A percentile compares a stretch with the other conserved stretches of the same genome.
Conservation (phyloP, 306 rosid species). For the Aeschynomene evenia region DNA sequence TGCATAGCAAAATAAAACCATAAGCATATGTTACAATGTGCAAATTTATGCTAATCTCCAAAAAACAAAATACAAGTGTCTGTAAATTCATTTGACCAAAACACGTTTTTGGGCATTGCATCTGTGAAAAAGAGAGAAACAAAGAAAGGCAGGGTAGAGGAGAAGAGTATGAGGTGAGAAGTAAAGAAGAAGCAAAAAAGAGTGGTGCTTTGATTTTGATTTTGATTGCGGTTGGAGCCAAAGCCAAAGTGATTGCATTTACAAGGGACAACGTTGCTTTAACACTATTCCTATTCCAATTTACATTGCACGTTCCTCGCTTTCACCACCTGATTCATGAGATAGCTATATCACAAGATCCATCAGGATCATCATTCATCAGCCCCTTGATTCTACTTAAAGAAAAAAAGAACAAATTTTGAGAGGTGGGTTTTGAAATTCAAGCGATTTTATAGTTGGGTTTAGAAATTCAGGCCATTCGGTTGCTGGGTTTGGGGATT, state of each 20-base stretch:
- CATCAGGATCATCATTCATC: slow-evolving; percentile 3
- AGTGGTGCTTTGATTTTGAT: neutral
- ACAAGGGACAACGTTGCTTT: neutral
- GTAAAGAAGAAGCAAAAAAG: neutral
- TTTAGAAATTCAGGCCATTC: slow-evolving; percentile 17
- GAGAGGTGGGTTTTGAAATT: slow-evolving; percentile 23
- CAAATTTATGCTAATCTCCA: neutral
- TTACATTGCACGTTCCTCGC: neutral
- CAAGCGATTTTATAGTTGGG: neutral
- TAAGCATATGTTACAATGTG: neutral
- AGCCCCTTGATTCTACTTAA: neutral
- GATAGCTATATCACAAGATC: neutral
- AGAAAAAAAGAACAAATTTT: neutral
- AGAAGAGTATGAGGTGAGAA: slow-evolving; percentile 7
- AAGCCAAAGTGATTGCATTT: neutral
- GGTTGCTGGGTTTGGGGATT: slow-evolving; percentile 21
- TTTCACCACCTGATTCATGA: neutral
- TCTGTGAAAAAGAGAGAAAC: neutral
- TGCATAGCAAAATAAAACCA: too few species aligned
- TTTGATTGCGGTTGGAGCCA: neutral
- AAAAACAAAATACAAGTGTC: neutral
- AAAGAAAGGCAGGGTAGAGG: neutral
- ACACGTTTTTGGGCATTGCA: neutral
- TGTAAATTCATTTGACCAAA: neutral
- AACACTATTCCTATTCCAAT: neutral